Evolutionary conservation across 306 rosid genomes (phyloP), one percentile per base, ranked within the genome.

Genomic region (Vachellia collinsii): DNA sequence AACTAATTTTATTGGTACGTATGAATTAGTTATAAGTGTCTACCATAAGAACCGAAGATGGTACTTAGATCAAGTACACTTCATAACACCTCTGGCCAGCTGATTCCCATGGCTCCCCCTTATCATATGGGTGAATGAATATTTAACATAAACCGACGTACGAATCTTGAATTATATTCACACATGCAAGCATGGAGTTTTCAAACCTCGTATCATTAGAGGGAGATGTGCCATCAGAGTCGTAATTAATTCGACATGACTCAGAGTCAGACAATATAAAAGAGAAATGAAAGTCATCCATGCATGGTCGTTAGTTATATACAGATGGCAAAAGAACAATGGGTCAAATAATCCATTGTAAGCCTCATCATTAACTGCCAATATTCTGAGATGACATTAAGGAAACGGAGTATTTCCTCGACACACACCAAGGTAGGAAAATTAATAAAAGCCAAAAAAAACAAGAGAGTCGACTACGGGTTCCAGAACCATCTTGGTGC

Each of bases 371-470:
- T 20, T 23, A 39, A 14, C 51, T 44, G 51, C 36, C 38, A 8
- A 53, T 42, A 71, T 75, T 76, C 76, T 7, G 48, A 10, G 36
- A 42, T 22, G 37, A 41, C 54, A 42, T 54, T 20, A 43, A 13
- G 10, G 5, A 11, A 73, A 38, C 43, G 41, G 68, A 44, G 59
- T 19, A 62, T 70, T 73, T 68, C 72, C 71, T 43, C 66, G 69
- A 41, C 39, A 51, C 46, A 50, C 66, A 74, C 50, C 39, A 73
- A 75, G 68, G 46, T 23, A 58, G 22, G 56, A 42, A 75, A 82
- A 70, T 38, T 13, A 79, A 8, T 39, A 59, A 10, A 59, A 59
- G 3, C 25, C 5, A 17, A 17, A 3, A n/a, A 6, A 61, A 56
- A 19, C 37, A 6, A 39, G 6, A 1, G 22, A 51, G 76, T 51